Conservation (phyloP, 306 rosid species). For the Trifolium subterraneum region DNA sequence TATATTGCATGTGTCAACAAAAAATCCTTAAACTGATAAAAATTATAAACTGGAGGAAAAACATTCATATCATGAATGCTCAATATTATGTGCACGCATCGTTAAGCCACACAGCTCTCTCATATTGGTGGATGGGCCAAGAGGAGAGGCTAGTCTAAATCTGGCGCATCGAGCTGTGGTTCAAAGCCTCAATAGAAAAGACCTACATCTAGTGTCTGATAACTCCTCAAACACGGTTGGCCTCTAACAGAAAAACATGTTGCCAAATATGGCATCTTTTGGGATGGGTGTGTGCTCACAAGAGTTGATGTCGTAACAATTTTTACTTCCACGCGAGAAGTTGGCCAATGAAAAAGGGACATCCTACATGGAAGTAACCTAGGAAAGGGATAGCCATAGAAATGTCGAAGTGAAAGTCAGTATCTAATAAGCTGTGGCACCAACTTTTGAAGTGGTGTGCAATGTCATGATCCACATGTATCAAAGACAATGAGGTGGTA, state of each 20-base stretch:
- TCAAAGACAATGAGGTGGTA: not conserved
- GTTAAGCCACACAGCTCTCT: not conserved
- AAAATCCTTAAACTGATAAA: slow-evolving; percentile 38
- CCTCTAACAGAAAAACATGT: not conserved
- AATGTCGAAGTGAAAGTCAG: not conserved
- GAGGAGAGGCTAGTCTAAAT: slow-evolving; percentile 1
- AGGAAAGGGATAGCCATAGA: not conserved
- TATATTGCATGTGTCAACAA: not conserved
- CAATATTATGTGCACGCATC: not conserved
- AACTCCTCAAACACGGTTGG: slow-evolving; percentile 1
- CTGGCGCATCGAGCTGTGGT: not conserved
- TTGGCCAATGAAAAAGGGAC: not conserved
- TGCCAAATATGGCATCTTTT: not conserved
- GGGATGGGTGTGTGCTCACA: not conserved
- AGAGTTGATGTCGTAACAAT: not conserved
- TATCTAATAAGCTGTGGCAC: not conserved
- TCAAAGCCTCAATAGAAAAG: not conserved
- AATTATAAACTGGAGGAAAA: slow-evolving; percentile 23
- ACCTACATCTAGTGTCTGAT: not conserved
- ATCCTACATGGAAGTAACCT: not conserved
- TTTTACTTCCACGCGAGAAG: not conserved
- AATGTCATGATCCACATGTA: not conserved
- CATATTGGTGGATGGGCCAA: not conserved
- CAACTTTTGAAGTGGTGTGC: not conserved
- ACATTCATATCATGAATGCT: not conserved